phyloP scores from a whole-genome alignment of 2,329 filamentous ascomycete species.

The Paraphoma sp. region DNA sequence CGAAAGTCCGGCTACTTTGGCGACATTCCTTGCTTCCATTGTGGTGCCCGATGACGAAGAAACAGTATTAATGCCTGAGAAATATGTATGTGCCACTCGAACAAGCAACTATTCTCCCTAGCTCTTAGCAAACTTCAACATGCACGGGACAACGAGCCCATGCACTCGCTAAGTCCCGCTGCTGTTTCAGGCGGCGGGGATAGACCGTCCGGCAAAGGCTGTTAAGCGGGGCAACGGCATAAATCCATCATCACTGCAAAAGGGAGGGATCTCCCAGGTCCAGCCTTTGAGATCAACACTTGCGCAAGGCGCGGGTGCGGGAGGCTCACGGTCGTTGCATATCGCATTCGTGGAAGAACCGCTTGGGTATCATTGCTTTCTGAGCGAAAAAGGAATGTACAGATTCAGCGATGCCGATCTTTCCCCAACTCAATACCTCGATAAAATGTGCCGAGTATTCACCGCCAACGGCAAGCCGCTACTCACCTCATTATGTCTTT shows the following conservation, averaged over 20 bases:
- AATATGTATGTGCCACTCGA: not conserved
- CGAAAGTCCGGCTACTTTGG: not conserved
- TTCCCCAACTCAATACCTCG: not conserved
- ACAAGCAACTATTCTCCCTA: not conserved
- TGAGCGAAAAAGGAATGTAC: not conserved
- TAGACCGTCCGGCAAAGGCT: not conserved
- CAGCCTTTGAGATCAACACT: not conserved
- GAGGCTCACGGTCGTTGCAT: not conserved
- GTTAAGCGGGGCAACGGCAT: not conserved
- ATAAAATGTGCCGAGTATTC: not conserved
- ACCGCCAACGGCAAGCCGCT: not conserved
- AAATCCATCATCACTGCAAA: not conserved
- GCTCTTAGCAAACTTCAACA: not conserved
- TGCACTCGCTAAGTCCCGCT: not conserved
- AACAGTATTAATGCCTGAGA: not conserved
- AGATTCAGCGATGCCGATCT: not conserved
- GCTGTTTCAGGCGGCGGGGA: not conserved
- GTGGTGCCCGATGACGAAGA: not conserved
- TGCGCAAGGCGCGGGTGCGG: not conserved
- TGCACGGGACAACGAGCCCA: not conserved
- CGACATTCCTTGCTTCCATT: no score
- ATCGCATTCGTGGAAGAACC: not conserved
- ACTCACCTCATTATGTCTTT: slow-evolving; percentile 15
- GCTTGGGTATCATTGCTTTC: not conserved
- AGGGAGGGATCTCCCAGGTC: not conserved